Conservation (phyloP, 2,329 filamentous ascomycete species). For the Monosporascus sp. region DNA sequence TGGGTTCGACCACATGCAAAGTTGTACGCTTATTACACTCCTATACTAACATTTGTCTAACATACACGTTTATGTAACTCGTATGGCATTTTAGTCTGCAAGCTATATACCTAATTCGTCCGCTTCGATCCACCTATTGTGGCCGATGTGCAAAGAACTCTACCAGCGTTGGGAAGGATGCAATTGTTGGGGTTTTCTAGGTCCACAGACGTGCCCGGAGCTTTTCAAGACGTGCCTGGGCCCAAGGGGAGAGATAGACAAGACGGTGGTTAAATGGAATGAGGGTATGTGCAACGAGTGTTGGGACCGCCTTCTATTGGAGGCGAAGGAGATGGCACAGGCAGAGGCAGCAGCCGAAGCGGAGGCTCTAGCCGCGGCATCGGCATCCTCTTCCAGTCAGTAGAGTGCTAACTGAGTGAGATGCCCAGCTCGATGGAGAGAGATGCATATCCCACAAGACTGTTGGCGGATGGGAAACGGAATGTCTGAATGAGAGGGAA, state of each 20-base stretch:
- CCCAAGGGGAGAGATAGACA: constrained; percentile 27
- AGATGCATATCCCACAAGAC: neutral
- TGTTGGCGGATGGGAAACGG: no score
- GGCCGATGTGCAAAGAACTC: constrained; percentile 27
- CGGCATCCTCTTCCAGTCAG: constrained; percentile 11
- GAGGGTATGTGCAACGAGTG: constrained; percentile 29
- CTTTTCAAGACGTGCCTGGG: constrained; percentile 27
- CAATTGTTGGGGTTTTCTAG: constrained; percentile 26
- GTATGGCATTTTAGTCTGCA: neutral
- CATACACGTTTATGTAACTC: neutral
- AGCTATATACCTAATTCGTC: neutral
- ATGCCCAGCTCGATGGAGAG: neutral
- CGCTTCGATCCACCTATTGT: neutral
- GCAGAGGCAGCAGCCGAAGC: constrained; percentile 15
- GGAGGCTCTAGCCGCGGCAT: constrained; percentile 12
- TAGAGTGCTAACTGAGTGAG: constrained; percentile 7
- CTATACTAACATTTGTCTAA: neutral
- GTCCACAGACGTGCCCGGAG: constrained; percentile 22
- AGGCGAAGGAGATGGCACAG: constrained; percentile 26
- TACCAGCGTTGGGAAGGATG: constrained; percentile 28
- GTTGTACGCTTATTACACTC: constrained; percentile 2
- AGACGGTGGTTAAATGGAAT: constrained; percentile 26
- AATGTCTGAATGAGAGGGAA: no score
- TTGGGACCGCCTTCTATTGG: constrained; percentile 25
- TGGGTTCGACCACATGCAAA: neutral